Evolutionary conservation across 257 asterid genomes (phyloP).

Genomic region (Schizonepeta tenuifolia): DNA sequence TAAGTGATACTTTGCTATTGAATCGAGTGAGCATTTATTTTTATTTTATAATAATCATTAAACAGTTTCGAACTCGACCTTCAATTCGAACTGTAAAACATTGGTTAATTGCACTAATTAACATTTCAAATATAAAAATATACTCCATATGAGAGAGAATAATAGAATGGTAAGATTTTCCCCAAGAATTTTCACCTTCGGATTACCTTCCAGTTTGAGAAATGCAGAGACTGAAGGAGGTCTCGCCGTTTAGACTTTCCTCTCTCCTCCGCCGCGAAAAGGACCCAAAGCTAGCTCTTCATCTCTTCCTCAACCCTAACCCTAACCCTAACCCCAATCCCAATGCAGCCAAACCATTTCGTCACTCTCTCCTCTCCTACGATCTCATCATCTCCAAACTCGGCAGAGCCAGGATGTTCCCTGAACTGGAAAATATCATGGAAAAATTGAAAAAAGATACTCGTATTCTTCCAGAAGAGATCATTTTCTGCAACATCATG

Average conservation of each 20-base stretch:
- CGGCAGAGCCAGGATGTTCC: conserved; percentile 73
- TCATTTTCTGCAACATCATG: conserved; percentile 68
- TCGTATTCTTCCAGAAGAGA: conserved; percentile 57
- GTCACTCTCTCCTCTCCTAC: conserved; percentile 68
- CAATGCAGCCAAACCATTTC: conserved; percentile 53
- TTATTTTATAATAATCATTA: no score
- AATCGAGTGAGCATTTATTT: no score
- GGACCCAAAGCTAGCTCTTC: conserved; percentile 65
- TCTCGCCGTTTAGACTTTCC: conserved; percentile 74
- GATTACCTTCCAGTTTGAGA: neutral
- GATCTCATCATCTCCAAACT: conserved; percentile 82
- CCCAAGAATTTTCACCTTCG: neutral
- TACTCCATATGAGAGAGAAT: no score
- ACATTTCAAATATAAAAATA: no score
- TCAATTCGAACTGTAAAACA: no score
- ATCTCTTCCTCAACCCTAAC: conserved; percentile 77
- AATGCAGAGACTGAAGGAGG: conserved; percentile 55
- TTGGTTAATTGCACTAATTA: no score
- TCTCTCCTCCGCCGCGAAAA: conserved; percentile 74
- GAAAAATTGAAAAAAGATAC: conserved; percentile 52
- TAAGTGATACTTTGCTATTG: no score
- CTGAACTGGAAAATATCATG: conserved; percentile 61
- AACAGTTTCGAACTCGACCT: no score
- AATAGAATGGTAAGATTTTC: no score
- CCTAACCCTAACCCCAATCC: conserved; percentile 59